These are phyloP conservation scores for Fusarium stilboides DNA, from an alignment of 2,329 filamentous ascomycete species.

Conservation along the genomic window DNA sequence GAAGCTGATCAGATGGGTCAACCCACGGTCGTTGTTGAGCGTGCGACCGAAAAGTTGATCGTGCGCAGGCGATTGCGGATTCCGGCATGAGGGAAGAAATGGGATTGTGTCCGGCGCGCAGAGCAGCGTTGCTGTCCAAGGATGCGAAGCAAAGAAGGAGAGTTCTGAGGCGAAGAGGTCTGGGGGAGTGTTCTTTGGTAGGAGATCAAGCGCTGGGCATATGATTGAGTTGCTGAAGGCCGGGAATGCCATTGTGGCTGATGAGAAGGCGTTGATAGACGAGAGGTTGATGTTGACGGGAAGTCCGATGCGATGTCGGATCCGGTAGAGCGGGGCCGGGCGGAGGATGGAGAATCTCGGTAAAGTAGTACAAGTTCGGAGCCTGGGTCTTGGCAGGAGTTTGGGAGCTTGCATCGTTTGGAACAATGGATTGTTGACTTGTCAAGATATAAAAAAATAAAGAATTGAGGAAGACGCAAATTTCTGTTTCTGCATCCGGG, in stretches of 20 bases:
- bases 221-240: constrained; percentile 49
- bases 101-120: constrained; percentile 47
- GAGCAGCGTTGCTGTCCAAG: constrained; percentile 56
- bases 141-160: constrained; percentile 54
- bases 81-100: constrained; percentile 55
- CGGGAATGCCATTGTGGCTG: constrained; percentile 37
- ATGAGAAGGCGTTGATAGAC: constrained; percentile 34
- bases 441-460: neutral
- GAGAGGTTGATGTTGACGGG: constrained; percentile 14
- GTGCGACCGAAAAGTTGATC: constrained; percentile 56
- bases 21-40: constrained; percentile 48
- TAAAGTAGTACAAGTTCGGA: constrained; percentile 26
- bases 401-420: constrained; percentile 34
- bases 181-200: constrained; percentile 47
- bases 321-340: constrained; percentile 27
- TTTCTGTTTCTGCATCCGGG: neutral
- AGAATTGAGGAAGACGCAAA: neutral
- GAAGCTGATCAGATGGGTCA: constrained; percentile 56
- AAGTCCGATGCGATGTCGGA: constrained; percentile 13
- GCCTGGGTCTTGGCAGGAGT: constrained; percentile 17
- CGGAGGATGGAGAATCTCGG: constrained; percentile 29
- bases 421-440: neutral
- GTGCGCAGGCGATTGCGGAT: constrained; percentile 48
- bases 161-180: constrained; percentile 50
- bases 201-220: constrained; percentile 51